A percentile compares a stretch with the other conserved stretches of the same genome.
Evolutionary conservation across 768 basidiomycete species (phyloP).

Genomic region (Hypholoma fasciculare): DNA sequence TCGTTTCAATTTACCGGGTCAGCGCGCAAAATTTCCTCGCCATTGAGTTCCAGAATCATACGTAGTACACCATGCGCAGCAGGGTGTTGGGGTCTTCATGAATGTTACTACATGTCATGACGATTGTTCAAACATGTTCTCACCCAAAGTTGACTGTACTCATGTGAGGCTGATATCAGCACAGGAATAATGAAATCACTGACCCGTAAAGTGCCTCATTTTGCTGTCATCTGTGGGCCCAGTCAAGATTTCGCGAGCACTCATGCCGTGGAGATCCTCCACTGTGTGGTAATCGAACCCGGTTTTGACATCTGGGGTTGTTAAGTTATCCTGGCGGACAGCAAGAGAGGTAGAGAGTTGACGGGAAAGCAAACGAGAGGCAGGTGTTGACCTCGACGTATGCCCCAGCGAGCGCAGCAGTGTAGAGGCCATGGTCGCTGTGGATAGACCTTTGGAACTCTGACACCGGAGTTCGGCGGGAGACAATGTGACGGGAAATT

Average conservation of each 20-base stretch:
- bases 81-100: slow-evolving; percentile 87
- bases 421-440: slow-evolving; percentile 59
- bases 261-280: slow-evolving; percentile 82
- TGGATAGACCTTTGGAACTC: slow-evolving; percentile 20
- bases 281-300: slow-evolving; percentile 71
- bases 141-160: slow-evolving; percentile 89
- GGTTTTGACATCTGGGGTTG: slow-evolving; percentile 37
- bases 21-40: slow-evolving; percentile 89
- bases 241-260: slow-evolving; percentile 75
- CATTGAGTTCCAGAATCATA: slow-evolving; percentile 96
- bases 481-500: slow-evolving; percentile 23
- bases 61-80: slow-evolving; percentile 98
- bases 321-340: slow-evolving; percentile 26
- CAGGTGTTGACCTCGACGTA: slow-evolving; percentile 31
- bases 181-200: slow-evolving; percentile 19
- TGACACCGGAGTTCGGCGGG: slow-evolving; percentile 37
- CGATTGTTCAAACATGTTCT: slow-evolving; percentile 24
- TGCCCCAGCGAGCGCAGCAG: slow-evolving; percentile 65
- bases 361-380: slow-evolving; percentile 31
- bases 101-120: slow-evolving; percentile 3
- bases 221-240: slow-evolving; percentile 78
- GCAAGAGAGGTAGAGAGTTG: slow-evolving; percentile 37
- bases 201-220: slow-evolving; percentile 94
- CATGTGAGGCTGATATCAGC: slow-evolving; percentile 8
- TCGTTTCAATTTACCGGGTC: slow-evolving; percentile 62